A percentile compares a stretch with the other conserved stretches of the same genome.
Conservation (phyloP, 305 asterid genomes). For the Ajuga reptans region DNA sequence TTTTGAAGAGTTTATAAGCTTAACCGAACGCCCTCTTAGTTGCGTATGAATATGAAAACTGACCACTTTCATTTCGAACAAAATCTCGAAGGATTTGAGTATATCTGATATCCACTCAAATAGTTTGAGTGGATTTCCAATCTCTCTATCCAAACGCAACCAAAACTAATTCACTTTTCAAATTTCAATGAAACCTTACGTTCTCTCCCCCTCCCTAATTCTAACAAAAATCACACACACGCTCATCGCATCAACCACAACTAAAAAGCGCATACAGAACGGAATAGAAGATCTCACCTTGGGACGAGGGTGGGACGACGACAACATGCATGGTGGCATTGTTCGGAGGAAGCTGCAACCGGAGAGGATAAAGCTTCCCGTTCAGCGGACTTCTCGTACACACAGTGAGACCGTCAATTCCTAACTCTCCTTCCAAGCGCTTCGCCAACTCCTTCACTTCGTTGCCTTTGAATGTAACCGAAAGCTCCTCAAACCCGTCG, state of each 20-base stretch:
- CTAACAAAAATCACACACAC: no score
- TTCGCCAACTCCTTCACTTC: conserved; percentile 48
- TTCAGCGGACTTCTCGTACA: conserved; percentile 67
- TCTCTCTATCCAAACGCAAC: no score
- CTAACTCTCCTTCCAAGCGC: conserved; percentile 54
- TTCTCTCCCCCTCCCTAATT: no score
- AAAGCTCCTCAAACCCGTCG: conserved; percentile 54
- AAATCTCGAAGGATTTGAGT: no score
- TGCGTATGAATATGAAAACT: no score
- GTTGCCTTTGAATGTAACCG: conserved; percentile 57
- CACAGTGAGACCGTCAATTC: conserved; percentile 53
- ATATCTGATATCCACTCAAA: no score
- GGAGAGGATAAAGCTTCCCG: conserved; percentile 80
- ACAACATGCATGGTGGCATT: conserved; percentile 62
- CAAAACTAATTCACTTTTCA: not conserved
- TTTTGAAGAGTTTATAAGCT: no score
- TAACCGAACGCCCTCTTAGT: no score
- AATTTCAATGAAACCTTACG: not conserved
- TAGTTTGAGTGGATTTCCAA: no score
- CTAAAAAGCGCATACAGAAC: not conserved
- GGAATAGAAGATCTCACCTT: conserved; percentile 32
- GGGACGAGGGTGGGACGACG: conserved; percentile 53
- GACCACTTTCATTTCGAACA: no score
- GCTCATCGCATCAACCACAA: no score
- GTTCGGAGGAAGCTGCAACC: conserved; percentile 87